Percentiles rank a stretch among this genome's conserved stretches.
Conservation (phyloP, 2,329 filamentous ascomycete species). For the Penicillium sp. region DNA sequence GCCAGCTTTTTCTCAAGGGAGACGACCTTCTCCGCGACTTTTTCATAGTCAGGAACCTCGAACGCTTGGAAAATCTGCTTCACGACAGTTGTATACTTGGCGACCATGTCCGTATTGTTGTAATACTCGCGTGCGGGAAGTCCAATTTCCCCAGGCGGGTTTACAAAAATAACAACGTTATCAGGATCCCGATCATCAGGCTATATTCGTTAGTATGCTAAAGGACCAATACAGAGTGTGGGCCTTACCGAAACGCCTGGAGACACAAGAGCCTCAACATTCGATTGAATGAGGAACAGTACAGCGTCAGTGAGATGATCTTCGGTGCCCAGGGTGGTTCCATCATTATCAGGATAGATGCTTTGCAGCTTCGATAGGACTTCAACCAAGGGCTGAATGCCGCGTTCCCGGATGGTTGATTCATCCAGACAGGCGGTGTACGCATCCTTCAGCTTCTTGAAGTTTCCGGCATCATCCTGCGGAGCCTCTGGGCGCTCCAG, state of each 20-base stretch:
- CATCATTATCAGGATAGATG: slow-evolving; percentile 43
- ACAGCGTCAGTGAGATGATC: slow-evolving; percentile 37
- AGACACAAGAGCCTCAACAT: slow-evolving; percentile 36
- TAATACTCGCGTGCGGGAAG: slow-evolving; percentile 65
- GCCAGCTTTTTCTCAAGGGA: slow-evolving; percentile 63
- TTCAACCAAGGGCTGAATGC: slow-evolving; percentile 56
- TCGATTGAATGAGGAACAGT: slow-evolving; percentile 38
- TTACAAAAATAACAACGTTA: slow-evolving; percentile 50
- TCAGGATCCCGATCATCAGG: slow-evolving; percentile 58
- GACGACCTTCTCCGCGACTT: slow-evolving; percentile 47
- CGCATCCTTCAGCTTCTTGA: slow-evolving; percentile 63
- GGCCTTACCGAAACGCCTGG: slow-evolving; percentile 34
- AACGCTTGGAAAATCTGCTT: slow-evolving; percentile 45
- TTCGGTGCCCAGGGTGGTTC: slow-evolving; percentile 19
- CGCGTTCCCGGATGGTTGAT: slow-evolving; percentile 55
- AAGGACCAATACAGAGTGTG: not conserved
- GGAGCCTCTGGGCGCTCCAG: slow-evolving; percentile 54
- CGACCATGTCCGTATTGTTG: slow-evolving; percentile 54
- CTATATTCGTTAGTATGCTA: slow-evolving; percentile 21
- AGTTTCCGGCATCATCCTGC: slow-evolving; percentile 50
- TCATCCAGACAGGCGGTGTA: slow-evolving; percentile 69
- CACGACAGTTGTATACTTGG: slow-evolving; percentile 51
- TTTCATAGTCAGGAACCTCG: slow-evolving; percentile 26
- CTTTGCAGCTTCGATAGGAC: slow-evolving; percentile 56
- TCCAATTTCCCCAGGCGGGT: slow-evolving; percentile 51